Base-by-base conservation (phyloP, 2,329 filamentous ascomycete genomes). In the Emergomyces orientalis region DNA sequence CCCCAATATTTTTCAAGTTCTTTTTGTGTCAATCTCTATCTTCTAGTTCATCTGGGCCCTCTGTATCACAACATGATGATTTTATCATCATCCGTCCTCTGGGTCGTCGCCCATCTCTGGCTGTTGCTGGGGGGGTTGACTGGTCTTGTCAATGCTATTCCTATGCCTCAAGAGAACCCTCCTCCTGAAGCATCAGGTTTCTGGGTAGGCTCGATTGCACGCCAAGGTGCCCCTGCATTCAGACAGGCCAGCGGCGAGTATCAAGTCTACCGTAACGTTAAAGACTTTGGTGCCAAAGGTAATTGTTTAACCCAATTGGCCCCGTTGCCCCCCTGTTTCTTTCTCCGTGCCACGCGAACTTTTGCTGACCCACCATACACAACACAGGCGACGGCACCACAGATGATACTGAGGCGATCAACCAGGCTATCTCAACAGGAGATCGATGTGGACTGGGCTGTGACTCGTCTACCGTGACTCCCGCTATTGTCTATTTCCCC, bases 401-500 rank as follows among this genome's bases (percentile, higher is more conserved):
- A 32, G 93, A 97, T 73, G 92, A 97, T 72, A 96, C 92, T 0
- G 86, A 77, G 0, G 90, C 92, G 62, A 96, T 97, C 82, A 97
- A 96, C 78, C 75, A 79, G 49, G 91, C 91, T 67, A 88, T 97
- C 70, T 81, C 84, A 5, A 84, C 85, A n/a, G 90, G 91, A 34
- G 81, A 82, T 69, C 89, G 93, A 52, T 97, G 93, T 72, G 91
- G 90, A 47, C 73, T 84, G 66, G 85, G 86, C 65, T 97, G 93
- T 73, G 89, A 94, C 73, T 96, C 91, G 1, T 85, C 84, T 39
- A 97, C 93, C 2, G 84, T 84, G n/a, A 85, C 86, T 1, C 93
- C 93, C 0, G 93, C 90, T 32, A 79, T 97, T 17, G 86, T 97
- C 61, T 97, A 96, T 80, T 96, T 97, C 80, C 92, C 91, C 47